Evolutionary conservation across 768 basidiomycete genomes (phyloP).

Genomic region (Tylopilus subfusipes): DNA sequence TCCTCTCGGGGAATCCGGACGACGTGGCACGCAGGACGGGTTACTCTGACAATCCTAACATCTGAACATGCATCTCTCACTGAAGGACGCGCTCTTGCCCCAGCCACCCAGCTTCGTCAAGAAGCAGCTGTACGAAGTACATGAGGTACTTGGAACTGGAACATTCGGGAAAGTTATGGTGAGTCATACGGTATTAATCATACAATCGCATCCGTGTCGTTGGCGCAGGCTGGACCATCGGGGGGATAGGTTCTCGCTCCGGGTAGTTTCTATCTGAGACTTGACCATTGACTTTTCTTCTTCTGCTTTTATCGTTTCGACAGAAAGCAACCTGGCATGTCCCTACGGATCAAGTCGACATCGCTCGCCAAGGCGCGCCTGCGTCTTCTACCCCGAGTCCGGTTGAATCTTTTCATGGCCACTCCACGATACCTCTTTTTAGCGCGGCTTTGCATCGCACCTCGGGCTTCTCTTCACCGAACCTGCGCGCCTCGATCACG

Average conservation of each 20-base stretch:
- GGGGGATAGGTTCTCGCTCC: not conserved
- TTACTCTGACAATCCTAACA: not conserved
- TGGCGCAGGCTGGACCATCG: not conserved
- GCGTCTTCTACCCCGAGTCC: conserved; percentile 32
- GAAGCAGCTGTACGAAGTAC: conserved; percentile 78
- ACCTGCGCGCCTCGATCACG: conserved; percentile 34
- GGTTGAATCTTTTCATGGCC: conserved; percentile 14
- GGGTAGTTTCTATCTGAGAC: not conserved
- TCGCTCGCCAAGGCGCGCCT: conserved; percentile 58
- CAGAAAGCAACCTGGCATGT: conserved; percentile 79
- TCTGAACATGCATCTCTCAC: conserved; percentile 31
- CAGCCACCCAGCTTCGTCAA: conserved; percentile 85
- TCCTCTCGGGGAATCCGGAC: not conserved
- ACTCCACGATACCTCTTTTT: conserved; percentile 30
- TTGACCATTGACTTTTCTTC: not conserved
- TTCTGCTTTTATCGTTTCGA: not conserved
- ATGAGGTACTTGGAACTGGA: conserved; percentile 72
- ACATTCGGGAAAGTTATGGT: conserved; percentile 92
- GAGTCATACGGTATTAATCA: conserved; percentile 24
- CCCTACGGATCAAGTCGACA: conserved; percentile 51
- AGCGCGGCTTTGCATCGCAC: conserved; percentile 24
- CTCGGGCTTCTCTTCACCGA: conserved; percentile 24
- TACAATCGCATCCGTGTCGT: not conserved
- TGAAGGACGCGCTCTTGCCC: conserved; percentile 62
- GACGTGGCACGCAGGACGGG: not conserved